Base-by-base conservation (phyloP, 2,329 filamentous ascomycete species). In the Dothidotthia symphoricarpi region DNA sequence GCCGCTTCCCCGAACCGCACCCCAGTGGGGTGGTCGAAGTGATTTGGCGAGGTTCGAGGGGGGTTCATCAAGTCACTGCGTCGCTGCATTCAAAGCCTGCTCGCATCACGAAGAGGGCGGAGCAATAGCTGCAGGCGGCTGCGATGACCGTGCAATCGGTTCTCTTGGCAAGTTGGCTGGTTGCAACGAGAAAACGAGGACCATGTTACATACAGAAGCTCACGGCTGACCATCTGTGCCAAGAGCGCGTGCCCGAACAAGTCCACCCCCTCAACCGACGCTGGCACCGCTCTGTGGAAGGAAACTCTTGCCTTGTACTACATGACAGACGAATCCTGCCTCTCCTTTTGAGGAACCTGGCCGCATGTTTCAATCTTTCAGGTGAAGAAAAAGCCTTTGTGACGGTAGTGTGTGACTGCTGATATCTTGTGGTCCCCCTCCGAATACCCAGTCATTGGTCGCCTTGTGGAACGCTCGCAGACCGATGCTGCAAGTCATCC, bases 401-500 rank as follows among this genome's bases (percentile, higher is more conserved):
- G 54, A 61, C 60, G 55, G 51, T 60, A 57, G 51, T 45, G 59
- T 66, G 55, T 45, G 59, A 63, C 63, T 44, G 17, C 12, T 45
- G 25, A 37, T 34, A 43, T 51, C 52, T 55, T 56, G 49, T 60
- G 43, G 48, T 46, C 55, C 50, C 51, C 42, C 28, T 48, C 55
- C 53, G 47, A 47, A 43, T 55, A 52, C 53, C 53, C 50, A 55
- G 50, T 57, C 47, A 58, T 56, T 58, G 60, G 59, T 55, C 42
- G 49, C 57, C 47, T 52, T 57, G 53, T 58, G 43, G 30, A 55
- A 47, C 51, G 51, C 59, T 50, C 51, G 51, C 54, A 54, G 43
- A 36, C 47, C 36, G 38, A 45, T 47, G 50, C 57, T 66, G 64
- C 63, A 64, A 59, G 59, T 68, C 65, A 68, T 65, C 57, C 61